These are phyloP conservation scores for Coleophoma crateriformis DNA, from an alignment of 2,329 filamentous ascomycete species.

Conservation along the genomic window DNA sequence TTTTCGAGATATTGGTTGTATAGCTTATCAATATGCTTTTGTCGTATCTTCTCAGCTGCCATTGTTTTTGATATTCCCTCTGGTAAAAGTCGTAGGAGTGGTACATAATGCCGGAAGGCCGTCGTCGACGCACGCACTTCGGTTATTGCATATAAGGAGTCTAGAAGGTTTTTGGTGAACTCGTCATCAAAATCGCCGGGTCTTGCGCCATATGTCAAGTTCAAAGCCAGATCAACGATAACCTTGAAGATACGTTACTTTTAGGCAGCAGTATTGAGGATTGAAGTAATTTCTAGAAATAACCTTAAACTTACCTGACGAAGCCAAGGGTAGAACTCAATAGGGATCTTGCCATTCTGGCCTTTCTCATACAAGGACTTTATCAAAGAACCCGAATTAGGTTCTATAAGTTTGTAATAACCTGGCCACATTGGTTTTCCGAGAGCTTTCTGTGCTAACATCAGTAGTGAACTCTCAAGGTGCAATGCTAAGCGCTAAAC, in stretches of 20 bases:
- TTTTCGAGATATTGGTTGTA: not conserved
- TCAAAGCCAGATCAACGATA: conserved; percentile 17
- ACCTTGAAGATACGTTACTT: not conserved
- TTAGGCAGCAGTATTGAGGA: too few species aligned
- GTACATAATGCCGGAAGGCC: conserved; percentile 16
- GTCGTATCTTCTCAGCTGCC: not conserved
- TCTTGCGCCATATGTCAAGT: conserved; percentile 17
- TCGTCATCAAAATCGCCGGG: conserved; percentile 16
- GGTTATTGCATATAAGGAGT: conserved; percentile 16
- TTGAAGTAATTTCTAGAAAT: too few species aligned
- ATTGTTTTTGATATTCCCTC: not conserved
- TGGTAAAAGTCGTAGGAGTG: not conserved
- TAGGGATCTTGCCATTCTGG: conserved; percentile 8
- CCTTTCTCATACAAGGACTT: conserved; percentile 7
- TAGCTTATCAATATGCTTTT: not conserved
- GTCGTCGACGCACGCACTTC: conserved; percentile 17
- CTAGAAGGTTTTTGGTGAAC: conserved; percentile 13
- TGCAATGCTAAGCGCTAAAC: too few species aligned
- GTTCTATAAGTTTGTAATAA: conserved; percentile 18
- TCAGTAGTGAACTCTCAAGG: not conserved
- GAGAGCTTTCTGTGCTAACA: conserved; percentile 14
- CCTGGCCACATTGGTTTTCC: conserved; percentile 17
- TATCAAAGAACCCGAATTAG: conserved; percentile 9
- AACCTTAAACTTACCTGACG: conserved; percentile 4
- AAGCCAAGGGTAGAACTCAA: conserved; percentile 16